Base-by-base conservation (phyloP, 495 filamentous ascomycete genomes). In the Lophiostoma macrostomum region DNA sequence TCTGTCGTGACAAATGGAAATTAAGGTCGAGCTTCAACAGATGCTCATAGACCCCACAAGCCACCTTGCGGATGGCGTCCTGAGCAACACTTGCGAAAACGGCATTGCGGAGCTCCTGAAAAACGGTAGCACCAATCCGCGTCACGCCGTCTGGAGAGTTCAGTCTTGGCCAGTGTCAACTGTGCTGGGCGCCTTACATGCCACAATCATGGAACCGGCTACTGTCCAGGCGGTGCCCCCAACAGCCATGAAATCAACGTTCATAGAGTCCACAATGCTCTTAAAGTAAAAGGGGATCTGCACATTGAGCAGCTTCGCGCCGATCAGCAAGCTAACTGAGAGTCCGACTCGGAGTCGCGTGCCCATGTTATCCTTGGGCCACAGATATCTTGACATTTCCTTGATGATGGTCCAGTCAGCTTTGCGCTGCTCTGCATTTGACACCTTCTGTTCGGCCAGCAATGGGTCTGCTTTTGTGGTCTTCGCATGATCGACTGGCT, bases 271-370 rank as follows among this genome's bases (percentile, higher is more conserved):
- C 36, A 98, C 86, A 58, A 98, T 98, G 67, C 76, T 88, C 70
- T 96, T 96, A 75, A 98, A 97, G 74, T 95, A 98, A 70, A 98
- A 98, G 3, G 93, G 93, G 31, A 98, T 86, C 72, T 98, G 89
- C 5, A 98, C 94, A 69, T 96, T 98, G 60, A 97, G 76, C 30
- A 82, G 79, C 79, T 98, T 98, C 64, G 88, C 90, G 31, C 91
- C 90, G 18, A 98, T 73, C 12, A 98, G 76, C 45, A 98, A 71
- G 4, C 76, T 83, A 4, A 98, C 74, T 11, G 90, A 85, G 19
- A 91, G 73, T 23, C 85, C 80, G 28, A 98, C 93, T 58, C 93
- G 83, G 48, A 86, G 71, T 68, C 91, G 89, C 6, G 90, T 90
- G 19, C 84, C 84, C 63, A 86, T 71, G 61, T 85, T 88, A 68